phyloP scores from a whole-genome alignment of 164 flowering plant species.

The Umbellularia californica region DNA sequence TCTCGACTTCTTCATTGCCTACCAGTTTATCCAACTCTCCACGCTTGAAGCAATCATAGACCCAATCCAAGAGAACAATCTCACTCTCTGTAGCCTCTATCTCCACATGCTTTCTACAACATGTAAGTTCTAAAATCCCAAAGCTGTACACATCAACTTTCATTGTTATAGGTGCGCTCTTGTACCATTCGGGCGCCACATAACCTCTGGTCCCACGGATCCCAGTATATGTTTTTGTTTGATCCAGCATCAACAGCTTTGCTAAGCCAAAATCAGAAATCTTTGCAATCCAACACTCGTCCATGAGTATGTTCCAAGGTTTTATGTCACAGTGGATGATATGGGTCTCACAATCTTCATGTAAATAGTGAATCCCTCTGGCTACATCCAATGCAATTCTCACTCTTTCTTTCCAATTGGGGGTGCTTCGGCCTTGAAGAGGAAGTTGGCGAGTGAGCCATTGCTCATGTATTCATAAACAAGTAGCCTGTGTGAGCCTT shows the following conservation, averaged over 20 bases:
- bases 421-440: conserved; percentile 9
- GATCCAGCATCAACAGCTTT: conserved; percentile 19
- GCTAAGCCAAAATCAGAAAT: conserved; percentile 27
- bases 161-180: conserved; percentile 20
- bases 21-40: conserved; percentile 17
- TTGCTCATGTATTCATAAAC: conserved; percentile 29
- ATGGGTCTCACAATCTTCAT: conserved; percentile 27
- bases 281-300: conserved; percentile 8
- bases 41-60: conserved; percentile 16
- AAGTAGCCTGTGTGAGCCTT: conserved; percentile 13
- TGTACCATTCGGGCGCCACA: conserved; percentile 40
- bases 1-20: conserved; percentile 16
- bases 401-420: conserved; percentile 20
- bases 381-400: conserved; percentile 20
- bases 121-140: conserved; percentile 29
- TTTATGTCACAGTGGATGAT: conserved; percentile 31
- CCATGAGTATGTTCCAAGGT: conserved; percentile 26
- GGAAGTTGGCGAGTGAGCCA: conserved; percentile 21
- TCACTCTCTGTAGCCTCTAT: conserved; percentile 14
- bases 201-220: conserved; percentile 39
- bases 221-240: conserved; percentile 19
- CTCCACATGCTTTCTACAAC: conserved; percentile 16
- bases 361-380: conserved; percentile 22
- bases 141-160: conserved; percentile 39
- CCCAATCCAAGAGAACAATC: conserved; percentile 29